Evolutionary conservation across 2,329 filamentous ascomycete species (phyloP), one percentile per base, ranked within the genome.

Genomic region (Nemania diffusa): DNA sequence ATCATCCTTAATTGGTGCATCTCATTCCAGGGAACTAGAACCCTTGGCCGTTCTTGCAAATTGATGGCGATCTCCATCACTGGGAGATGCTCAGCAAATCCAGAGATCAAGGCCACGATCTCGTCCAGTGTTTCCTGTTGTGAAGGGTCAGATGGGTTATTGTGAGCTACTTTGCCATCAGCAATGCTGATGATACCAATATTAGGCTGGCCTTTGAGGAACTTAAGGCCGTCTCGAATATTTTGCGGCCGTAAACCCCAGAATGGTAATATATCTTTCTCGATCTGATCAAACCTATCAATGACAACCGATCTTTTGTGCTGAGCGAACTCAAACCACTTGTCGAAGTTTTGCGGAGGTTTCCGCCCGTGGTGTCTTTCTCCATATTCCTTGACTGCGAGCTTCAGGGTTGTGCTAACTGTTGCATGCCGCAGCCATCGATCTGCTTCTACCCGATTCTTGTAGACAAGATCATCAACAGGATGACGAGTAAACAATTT

Each of bases 51-150:
- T 65, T 93, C 91, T 72, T 91, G 87, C 22, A 92, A 84, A 75
- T 97, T 97, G 80, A 97, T 92, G 0, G 92, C 91, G 22, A 97
- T 80, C 69, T 93, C 88, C 92, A 97, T 94, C 69, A 94, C 88
- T 0, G 93, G 92, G 15, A 97, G 82, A 74, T 91, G 88, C 70
- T 90, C 81, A 1, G 90, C 85, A 73, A 97, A 97, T 1, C 85
- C 82, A 58, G 87, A 82, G 76, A 97, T 88, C 87, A 96, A 92
- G 3, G 85, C 85, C 6, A 88, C 82, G 0, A 87, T 74, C n/a
- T 80, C 79, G 15, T 84, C 78, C 44, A 88, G 71, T 22, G 81
- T 73, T 13, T 75, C 65, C 20, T 77, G 76, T 24, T 81, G 74
- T 0, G 72, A 73, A 2, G 76, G 75, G 51, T 79, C 74, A 1